Conservation (phyloP, 108 stramenopile species). For the Bacterosira constricta region DNA sequence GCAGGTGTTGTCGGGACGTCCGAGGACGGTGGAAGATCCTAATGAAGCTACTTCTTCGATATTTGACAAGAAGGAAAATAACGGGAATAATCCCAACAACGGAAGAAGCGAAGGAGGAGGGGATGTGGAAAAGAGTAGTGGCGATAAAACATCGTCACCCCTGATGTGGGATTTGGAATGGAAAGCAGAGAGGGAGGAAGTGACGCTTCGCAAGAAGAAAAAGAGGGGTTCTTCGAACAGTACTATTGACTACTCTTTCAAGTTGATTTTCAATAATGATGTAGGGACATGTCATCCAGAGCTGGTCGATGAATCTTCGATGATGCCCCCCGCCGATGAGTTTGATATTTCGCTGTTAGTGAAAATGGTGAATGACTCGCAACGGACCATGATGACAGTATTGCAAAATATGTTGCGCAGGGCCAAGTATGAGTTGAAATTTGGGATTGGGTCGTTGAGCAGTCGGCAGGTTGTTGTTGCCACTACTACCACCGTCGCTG, state of each 20-base stretch:
- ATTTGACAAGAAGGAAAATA: slow-evolving; percentile 11
- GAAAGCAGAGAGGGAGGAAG: slow-evolving; percentile 11
- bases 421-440: slow-evolving; percentile 23
- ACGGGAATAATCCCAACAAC: background rate
- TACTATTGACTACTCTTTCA: slow-evolving; percentile 18
- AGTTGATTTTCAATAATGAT: slow-evolving; percentile 19
- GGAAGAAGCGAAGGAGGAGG: background rate
- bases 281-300: slow-evolving; percentile 39
- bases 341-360: slow-evolving; percentile 32
- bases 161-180: slow-evolving; percentile 23
- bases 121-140: background rate
- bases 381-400: slow-evolving; percentile 31
- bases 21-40: background rate
- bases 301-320: slow-evolving; percentile 6
- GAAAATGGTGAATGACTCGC: slow-evolving; percentile 25
- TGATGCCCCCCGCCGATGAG: slow-evolving; percentile 39
- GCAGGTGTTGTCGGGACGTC: background rate
- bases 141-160: background rate
- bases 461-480: background rate
- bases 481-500: background rate
- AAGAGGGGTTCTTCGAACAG: background rate
- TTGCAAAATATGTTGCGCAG: slow-evolving; percentile 31
- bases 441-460: background rate
- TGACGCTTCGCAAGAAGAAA: slow-evolving; percentile 10
- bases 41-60: background rate